Conservation (phyloP, 805 yeast species). For the Pichia heedii region DNA sequence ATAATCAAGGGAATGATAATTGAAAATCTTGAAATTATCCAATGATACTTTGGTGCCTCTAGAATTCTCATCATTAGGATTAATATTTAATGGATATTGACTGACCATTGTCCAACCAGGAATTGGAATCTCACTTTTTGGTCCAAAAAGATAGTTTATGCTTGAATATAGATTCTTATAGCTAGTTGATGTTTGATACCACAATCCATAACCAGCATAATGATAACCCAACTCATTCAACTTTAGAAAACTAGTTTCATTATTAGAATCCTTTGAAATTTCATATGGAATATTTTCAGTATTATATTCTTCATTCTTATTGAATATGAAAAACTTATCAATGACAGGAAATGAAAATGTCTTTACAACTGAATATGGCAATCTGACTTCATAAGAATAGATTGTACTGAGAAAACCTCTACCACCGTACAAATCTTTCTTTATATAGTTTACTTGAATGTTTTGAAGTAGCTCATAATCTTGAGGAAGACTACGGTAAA, state of each 20-base stretch:
- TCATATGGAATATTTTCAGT: neutral
- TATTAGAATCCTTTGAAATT: neutral
- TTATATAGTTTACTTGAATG: neutral
- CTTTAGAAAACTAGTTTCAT: neutral
- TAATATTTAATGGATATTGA: slow-evolving; percentile 7
- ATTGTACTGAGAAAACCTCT: neutral
- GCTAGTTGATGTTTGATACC: slow-evolving; percentile 35
- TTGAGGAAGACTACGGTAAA: neutral
- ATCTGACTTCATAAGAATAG: slow-evolving; percentile 2
- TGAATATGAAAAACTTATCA: slow-evolving; percentile 1
- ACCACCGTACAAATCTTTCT: neutral
- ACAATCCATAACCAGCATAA: slow-evolving; percentile 36
- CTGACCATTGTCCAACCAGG: slow-evolving; percentile 44
- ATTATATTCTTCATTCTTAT: neutral
- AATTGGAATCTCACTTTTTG: slow-evolving; percentile 49
- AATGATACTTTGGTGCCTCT: slow-evolving; percentile 2
- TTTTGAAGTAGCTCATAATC: neutral
- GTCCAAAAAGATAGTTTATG: slow-evolving; percentile 64
- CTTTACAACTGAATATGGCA: neutral
- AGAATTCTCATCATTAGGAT: neutral
- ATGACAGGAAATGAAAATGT: neutral
- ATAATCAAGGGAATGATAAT: slow-evolving; percentile 13
- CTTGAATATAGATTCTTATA: slow-evolving; percentile 10
- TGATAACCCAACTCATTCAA: slow-evolving; percentile 8
- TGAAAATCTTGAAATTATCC: neutral